Evolutionary conservation across 192 early-diverging fungal genomes (phyloP), one percentile per base, ranked within the genome.

Genomic region (Helicostylum pulchrum): DNA sequence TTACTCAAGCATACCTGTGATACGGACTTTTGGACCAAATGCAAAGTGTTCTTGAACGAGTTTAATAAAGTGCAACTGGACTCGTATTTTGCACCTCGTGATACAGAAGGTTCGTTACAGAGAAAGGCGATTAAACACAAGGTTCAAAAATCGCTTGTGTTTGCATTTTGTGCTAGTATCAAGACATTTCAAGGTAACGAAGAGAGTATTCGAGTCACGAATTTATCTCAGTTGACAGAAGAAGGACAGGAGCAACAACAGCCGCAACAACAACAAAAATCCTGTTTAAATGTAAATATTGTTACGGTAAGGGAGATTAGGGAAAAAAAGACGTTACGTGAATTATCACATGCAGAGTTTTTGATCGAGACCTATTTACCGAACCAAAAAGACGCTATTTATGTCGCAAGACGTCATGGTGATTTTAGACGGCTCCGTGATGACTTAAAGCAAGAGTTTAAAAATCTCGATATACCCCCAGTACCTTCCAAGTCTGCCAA

Each of bases 1-100:
- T 77, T 83, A 23, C 61, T 83, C n/a, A 70, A 74, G 2, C 66
- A 72, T 32, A 59, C 64, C 3, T 64, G 68, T 39, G 64, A 63
- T 8, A 51, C 49, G 5, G 68, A 66, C 8, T 73, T 83, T 31
- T 83, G 82, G 82, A 53, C 48, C 2, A 83, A 83, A 55, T 53
- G 77, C 6, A 66, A 79, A 48, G 57, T 61, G 0, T 83, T 83
- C 31, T 31, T 83, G 5, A 58, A 72, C 9, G 77, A 81, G 26
- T 81, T 77, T 61, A 56, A 67, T 17, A 81, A 79, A 60, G 50
- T 53, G 7, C 49, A 64, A 5, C 19, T 73, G 14, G 65, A 73
- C 21, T 68, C 71, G n/a, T 42, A 39, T 0, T 56, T 31, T 58
- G 42, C 78, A n/a, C 36, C 65, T 2, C 30, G 43, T 9, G 36